phyloP scores from a whole-genome alignment of 1,284 basidiomycete genomes.

The Marasmius tenuissimus region DNA sequence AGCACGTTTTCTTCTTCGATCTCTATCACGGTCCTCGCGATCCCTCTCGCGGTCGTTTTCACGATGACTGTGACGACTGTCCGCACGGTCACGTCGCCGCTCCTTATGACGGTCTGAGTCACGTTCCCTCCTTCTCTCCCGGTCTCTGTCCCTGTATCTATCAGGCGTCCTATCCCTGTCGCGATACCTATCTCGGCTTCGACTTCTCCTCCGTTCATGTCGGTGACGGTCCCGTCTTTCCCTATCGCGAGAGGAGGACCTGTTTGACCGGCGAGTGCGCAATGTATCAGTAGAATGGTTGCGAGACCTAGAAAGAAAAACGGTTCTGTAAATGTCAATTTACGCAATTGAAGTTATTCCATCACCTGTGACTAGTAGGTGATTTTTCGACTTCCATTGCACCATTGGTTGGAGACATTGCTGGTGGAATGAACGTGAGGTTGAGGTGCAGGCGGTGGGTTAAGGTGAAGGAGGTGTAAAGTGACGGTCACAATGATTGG shows the following conservation, averaged over 20 bases:
- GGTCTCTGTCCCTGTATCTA: conserved; percentile 24
- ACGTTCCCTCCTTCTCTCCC: conserved; percentile 43
- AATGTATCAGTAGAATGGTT: conserved; percentile 74
- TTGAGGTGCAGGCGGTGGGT: background rate
- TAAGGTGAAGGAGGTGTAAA: too few relatives aligned
- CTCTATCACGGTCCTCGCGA: conserved; percentile 44
- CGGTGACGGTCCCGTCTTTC: conserved; percentile 44
- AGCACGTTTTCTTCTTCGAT: conserved; percentile 59
- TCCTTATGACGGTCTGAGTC: conserved; percentile 42
- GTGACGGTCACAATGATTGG: too few relatives aligned
- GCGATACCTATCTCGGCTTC: conserved; percentile 54
- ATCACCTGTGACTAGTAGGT: conserved; percentile 55
- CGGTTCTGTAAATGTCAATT: conserved; percentile 8
- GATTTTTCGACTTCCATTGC: background rate
- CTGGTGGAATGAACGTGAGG: background rate
- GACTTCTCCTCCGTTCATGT: conserved; percentile 50
- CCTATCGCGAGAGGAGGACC: conserved; percentile 64
- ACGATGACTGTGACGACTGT: conserved; percentile 44
- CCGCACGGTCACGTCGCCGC: conserved; percentile 36
- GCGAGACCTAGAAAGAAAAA: conserved; percentile 47
- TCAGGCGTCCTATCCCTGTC: conserved; percentile 45
- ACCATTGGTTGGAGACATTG: background rate
- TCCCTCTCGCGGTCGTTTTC: conserved; percentile 56
- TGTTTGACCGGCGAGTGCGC: conserved; percentile 67
- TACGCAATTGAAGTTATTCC: conserved; percentile 37